Conservation (phyloP, 2,329 filamentous ascomycete species). For the Xylaria sp. region DNA sequence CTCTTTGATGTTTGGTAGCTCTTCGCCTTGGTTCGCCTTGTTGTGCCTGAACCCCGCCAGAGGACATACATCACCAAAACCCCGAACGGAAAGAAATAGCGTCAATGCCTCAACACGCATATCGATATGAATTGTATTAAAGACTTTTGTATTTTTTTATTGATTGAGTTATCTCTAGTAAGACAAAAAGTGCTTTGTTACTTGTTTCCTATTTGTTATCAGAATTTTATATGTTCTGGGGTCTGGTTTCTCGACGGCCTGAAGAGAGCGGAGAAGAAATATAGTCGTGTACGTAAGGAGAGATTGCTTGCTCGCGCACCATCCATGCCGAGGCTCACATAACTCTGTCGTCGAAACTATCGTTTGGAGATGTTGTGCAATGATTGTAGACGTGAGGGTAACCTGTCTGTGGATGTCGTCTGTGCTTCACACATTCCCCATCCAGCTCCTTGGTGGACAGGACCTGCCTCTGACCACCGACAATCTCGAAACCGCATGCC, state of each 20-base stretch:
- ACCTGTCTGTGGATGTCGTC: not conserved
- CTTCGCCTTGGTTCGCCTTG: constrained; percentile 74
- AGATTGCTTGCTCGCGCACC: constrained; percentile 26
- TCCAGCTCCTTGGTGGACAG: constrained; percentile 11
- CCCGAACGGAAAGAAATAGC: constrained; percentile 60
- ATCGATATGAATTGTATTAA: not conserved
- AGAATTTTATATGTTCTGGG: constrained; percentile 13
- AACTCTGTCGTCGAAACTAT: constrained; percentile 28
- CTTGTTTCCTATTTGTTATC: constrained; percentile 34
- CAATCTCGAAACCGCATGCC: not conserved
- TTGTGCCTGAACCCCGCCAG: constrained; percentile 86
- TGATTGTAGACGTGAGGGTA: constrained; percentile 2
- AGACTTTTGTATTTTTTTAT: constrained; percentile 28
- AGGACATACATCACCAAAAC: constrained; percentile 84
- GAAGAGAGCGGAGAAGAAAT: constrained; percentile 20
- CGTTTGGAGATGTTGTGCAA: constrained; percentile 13
- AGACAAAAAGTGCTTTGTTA: constrained; percentile 33
- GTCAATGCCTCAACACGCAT: not conserved
- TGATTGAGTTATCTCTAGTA: constrained; percentile 37
- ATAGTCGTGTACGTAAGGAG: constrained; percentile 44
- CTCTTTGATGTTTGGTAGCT: constrained; percentile 55
- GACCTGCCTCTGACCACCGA: constrained; percentile 13
- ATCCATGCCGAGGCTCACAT: constrained; percentile 30
- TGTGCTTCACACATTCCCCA: constrained; percentile 3
- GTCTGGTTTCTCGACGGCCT: constrained; percentile 16